Evolutionary conservation across 345 rosid genomes (phyloP).

Genomic region (Syzygium aqueum): DNA sequence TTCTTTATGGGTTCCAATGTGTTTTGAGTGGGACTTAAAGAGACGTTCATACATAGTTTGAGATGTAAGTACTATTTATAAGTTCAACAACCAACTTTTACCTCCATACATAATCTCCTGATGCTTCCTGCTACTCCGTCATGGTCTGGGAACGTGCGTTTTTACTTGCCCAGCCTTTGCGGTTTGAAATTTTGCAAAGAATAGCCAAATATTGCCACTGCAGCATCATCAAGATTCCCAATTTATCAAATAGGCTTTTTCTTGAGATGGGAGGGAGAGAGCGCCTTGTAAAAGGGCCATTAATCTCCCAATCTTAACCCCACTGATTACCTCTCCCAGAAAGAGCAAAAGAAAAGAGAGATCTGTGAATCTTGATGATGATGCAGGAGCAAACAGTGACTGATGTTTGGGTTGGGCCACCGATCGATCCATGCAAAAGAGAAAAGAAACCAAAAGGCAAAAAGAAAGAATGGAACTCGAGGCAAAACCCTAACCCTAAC

Average conservation of each 20-base stretch:
- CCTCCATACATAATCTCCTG: neutral
- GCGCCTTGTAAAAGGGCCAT: neutral
- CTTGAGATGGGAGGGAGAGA: neutral
- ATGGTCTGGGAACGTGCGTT: neutral
- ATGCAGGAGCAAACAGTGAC: slow-evolving; percentile 76
- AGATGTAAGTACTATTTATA: neutral
- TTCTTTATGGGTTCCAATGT: neutral
- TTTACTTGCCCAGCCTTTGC: neutral
- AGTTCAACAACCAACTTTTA: neutral
- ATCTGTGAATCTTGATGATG: slow-evolving; percentile 91
- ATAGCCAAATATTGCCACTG: slow-evolving; percentile 73
- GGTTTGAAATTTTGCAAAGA: neutral
- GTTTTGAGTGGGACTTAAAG: neutral
- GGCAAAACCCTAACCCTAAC: slow-evolving; percentile 36
- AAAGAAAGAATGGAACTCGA: slow-evolving; percentile 1
- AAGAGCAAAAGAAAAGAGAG: neutral
- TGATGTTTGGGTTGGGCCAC: slow-evolving; percentile 13
- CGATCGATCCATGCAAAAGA: neutral
- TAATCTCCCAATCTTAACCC: neutral
- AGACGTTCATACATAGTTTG: neutral
- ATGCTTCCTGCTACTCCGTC: neutral
- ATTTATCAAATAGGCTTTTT: slow-evolving; percentile 1
- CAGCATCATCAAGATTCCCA: slow-evolving; percentile 99
- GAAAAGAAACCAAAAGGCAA: neutral
- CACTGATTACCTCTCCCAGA: neutral